Base-by-base conservation (phyloP, 2,329 filamentous ascomycete genomes). In the Calonectria leucothoes region DNA sequence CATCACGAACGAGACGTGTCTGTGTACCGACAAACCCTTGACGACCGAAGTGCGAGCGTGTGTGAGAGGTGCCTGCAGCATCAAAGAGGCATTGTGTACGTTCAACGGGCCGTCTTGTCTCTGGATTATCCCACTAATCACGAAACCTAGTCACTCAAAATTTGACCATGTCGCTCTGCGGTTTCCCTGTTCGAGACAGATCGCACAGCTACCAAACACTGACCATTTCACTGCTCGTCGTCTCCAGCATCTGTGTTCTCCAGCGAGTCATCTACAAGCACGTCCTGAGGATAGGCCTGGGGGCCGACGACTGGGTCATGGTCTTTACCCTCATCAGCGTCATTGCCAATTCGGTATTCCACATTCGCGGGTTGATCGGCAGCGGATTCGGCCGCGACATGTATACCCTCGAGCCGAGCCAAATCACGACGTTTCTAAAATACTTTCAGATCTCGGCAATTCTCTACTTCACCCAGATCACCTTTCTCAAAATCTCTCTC, bases 251-350 rank as follows among this genome's bases (percentile, higher is more conserved):
- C 14, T 61, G 55, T 23, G 55, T 61, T 15, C n/a, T 61, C 35
- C 55, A 61, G n/a, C n/a, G 55, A 29, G 23, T 61, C 55, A 12
- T 39, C 23, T 39, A 61, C 23, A 61, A 61, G 8, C 55, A 61
- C n/a, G 23, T 39, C 25, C 25, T 61, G 4, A 61, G 55, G 23
- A 29, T 94, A 23, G 87, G 92, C 33, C 35, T 61, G 14, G 55
- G 55, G 27, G 23, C 55, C 23, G 55, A 61, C 15, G 55, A 61
- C 7, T 61, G 55, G 55, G 55, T 42, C 8, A 61, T 61, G 35
- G 35, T 61, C 12, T 39, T 39, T 23, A 61, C 55, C 23, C 55
- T 61, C 6, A 2, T 39, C 1, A 61, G 55, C 15, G 55, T 61
- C 2, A 20, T 37, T 39, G 55, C 55, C 23, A 61, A 61, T 23